A percentile compares a stretch with the other conserved stretches of the same genome.
Evolutionary conservation across 2,329 filamentous ascomycete species (phyloP).

Genomic region (Alternaria gansuensis): DNA sequence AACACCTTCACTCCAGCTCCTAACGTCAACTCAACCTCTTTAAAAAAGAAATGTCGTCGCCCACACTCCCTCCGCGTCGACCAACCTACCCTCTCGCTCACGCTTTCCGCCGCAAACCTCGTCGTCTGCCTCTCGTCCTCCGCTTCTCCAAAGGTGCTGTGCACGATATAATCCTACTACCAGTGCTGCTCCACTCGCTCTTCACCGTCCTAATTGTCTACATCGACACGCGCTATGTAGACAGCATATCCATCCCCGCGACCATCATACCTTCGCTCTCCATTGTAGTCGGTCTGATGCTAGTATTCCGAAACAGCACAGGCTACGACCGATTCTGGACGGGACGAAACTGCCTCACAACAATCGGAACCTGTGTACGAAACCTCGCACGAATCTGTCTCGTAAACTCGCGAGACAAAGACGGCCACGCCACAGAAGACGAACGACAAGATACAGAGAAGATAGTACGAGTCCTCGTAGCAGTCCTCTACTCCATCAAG

Average conservation of each 20-base stretch:
- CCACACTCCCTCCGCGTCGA: conserved; percentile 32
- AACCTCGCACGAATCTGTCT: conserved; percentile 67
- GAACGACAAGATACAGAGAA: conserved; percentile 68
- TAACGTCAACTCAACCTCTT: not conserved
- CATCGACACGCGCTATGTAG: conserved; percentile 61
- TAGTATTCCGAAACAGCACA: conserved; percentile 72
- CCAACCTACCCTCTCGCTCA: conserved; percentile 59
- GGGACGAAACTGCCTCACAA: conserved; percentile 65
- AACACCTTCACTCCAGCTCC: not conserved
- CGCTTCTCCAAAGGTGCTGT: conserved; percentile 72
- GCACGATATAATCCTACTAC: conserved; percentile 65
- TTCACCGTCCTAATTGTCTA: conserved; percentile 68
- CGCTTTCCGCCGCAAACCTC: conserved; percentile 57
- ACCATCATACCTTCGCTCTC: conserved; percentile 70
- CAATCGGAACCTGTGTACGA: conserved; percentile 66
- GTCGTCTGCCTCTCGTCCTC: conserved; percentile 69
- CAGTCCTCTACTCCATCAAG: conserved; percentile 70
- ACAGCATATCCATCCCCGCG: conserved; percentile 63
- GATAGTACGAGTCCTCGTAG: conserved; percentile 66
- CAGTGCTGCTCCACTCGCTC: conserved; percentile 65
- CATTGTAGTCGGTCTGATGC: conserved; percentile 73
- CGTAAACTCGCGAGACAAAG: conserved; percentile 54
- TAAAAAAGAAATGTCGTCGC: conserved; percentile 21
- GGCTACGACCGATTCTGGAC: conserved; percentile 73
- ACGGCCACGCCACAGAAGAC: conserved; percentile 32